Conservation (phyloP, 768 basidiomycete species). For the Boletus coccyginus region DNA sequence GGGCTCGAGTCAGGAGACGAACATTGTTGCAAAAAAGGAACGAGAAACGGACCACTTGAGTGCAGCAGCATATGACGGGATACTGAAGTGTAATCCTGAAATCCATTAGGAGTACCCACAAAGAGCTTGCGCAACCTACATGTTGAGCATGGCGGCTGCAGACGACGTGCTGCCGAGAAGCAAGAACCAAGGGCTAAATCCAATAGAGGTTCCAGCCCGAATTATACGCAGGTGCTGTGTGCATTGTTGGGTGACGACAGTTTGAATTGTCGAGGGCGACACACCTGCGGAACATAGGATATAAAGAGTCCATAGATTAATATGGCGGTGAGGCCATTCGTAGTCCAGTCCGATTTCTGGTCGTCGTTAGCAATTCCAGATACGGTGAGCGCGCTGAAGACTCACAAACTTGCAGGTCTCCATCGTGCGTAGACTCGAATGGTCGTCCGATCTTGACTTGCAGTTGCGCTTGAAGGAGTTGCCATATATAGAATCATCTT, state of each 20-base stretch:
- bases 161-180: conserved; percentile 84
- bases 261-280: not conserved
- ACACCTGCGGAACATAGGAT: conserved; percentile 83
- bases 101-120: not conserved
- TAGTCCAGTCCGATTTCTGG: conserved; percentile 73
- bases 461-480: not conserved
- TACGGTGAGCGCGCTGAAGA: not conserved
- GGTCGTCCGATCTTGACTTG: too few relatives aligned
- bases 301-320: conserved; percentile 73
- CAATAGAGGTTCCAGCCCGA: conserved; percentile 71
- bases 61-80: conserved; percentile 78
- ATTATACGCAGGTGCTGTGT: conserved; percentile 79
- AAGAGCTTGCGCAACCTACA: conserved; percentile 41
- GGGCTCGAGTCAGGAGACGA: conserved; percentile 1
- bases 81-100: conserved; percentile 80
- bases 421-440: not conserved
- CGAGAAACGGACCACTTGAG: conserved; percentile 55
- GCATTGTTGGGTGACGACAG: not conserved
- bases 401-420: conserved; percentile 22
- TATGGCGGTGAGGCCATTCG: conserved; percentile 54
- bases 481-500: not conserved
- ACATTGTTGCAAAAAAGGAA: not conserved
- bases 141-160: conserved; percentile 81
- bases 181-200: conserved; percentile 89
- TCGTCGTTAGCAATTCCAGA: not conserved